Evolutionary conservation across 176 grass and related monocot species (phyloP).

Genomic region (Secale cereale): DNA sequence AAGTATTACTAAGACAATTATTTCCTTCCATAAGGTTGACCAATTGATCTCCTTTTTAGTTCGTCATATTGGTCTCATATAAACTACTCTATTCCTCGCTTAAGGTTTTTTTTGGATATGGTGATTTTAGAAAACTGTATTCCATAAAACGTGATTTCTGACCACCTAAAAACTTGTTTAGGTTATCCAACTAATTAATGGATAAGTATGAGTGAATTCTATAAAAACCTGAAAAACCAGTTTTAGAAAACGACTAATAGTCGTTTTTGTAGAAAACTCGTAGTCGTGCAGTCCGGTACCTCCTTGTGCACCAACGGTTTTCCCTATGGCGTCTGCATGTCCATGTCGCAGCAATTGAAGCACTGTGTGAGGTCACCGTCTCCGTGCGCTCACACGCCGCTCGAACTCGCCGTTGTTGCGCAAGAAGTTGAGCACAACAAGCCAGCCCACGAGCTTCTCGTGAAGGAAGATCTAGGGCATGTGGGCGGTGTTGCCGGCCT

Average conservation of each 20-base stretch:
- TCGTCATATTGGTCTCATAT: neutral
- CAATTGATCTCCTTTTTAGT: neutral
- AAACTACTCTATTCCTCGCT: neutral
- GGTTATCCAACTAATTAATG: no score
- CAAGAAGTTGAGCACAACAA: slow-evolving; percentile 85
- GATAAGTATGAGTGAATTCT: neutral
- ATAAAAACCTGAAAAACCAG: no score
- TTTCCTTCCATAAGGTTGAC: neutral
- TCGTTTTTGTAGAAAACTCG: no score
- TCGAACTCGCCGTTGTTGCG: slow-evolving; percentile 88
- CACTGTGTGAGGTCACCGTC: slow-evolving; percentile 58
- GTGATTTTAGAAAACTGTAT: no score
- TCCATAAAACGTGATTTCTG: no score
- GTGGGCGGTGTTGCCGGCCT: slow-evolving; percentile 32
- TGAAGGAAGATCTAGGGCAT: slow-evolving; percentile 94
- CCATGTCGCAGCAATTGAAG: neutral
- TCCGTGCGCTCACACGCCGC: slow-evolving; percentile 42
- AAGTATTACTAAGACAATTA: neutral
- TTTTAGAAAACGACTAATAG: no score
- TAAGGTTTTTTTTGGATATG: no score
- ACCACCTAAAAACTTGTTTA: no score
- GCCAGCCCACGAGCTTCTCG: slow-evolving; percentile 69
- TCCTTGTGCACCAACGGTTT: no score
- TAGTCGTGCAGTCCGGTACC: no score
- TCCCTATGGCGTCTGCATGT: no score